Base-by-base conservation (phyloP, 2,329 filamentous ascomycete genomes). In the Clonostachys sp. region DNA sequence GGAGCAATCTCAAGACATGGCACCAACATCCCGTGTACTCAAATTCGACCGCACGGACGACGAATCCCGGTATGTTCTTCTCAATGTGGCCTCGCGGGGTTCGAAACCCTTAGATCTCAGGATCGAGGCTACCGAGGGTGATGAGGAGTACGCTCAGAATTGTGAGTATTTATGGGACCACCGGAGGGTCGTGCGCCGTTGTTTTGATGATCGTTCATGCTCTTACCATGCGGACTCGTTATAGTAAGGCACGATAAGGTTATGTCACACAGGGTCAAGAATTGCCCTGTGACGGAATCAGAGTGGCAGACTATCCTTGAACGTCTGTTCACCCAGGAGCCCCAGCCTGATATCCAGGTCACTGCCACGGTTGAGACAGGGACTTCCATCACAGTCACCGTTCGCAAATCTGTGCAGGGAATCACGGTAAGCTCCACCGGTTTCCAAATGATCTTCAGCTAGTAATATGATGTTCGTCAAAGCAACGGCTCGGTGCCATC, bases 401-500 rank as follows among this genome's bases (percentile, higher is more conserved):
- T 91, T 48, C 77, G 83, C 44, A 84, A 83, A 59, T 78, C 81
- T 48, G 75, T 85, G 38, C 74, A 82, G 52, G 84, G 83, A 41
- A 87, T 90, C 55, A 87, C 82, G 49, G 85, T 86, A 70, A 53
- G 77, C 41, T 30, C n/a, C 9, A 33, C 33, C 8, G 13, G 6
- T 12, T 20, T 20, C 24, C 39, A 16, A 16, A 17, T 49, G 24
- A 33, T 39, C 14, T 34, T 7, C 12, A 14, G 8, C n/a, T 42
- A 30, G 36, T 39, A 39, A n/a, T 12, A 7, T 40, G 36, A 41
- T 9, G 5, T 24, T 43, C 49, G 49, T 54, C 43, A 46, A 53
- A 87, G 83, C 83, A 87, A 83, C 80, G 75, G 30, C 75, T 90
- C n/a, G 88, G 87, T 34, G 68, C 77, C 18, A 75, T 91, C 50